phyloP scores from a whole-genome alignment of 768 basidiomycete species.

The Serendipita sp. region DNA sequence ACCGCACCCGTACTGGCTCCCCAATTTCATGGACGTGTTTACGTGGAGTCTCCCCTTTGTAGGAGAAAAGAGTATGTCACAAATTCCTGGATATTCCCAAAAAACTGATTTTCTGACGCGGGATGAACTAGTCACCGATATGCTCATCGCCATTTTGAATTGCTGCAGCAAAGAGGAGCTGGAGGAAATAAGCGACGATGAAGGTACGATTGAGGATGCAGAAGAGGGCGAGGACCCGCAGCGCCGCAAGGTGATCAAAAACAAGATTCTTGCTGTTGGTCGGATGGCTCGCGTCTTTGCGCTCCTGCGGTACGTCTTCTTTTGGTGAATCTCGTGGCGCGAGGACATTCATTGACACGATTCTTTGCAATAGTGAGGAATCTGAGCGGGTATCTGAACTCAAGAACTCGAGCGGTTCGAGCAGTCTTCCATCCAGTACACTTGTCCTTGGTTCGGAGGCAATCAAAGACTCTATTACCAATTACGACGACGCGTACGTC shows the following conservation, averaged over 20 bases:
- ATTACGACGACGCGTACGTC: constrained; percentile 91
- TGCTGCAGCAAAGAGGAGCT: constrained; percentile 95
- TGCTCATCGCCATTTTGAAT: constrained; percentile 92
- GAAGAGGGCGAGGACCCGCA: constrained; percentile 28
- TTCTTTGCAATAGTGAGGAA: constrained; percentile 53
- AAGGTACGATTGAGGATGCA: constrained; percentile 22
- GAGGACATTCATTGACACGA: not conserved
- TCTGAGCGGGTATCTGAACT: constrained; percentile 95
- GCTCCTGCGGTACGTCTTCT: constrained; percentile 58
- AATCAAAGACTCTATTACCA: constrained; percentile 84
- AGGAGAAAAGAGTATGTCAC: constrained; percentile 75
- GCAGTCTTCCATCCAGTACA: constrained; percentile 64
- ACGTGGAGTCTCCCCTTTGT: constrained; percentile 98
- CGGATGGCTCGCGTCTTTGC: constrained; percentile 94
- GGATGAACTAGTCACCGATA: constrained; percentile 67
- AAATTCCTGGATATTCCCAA: not conserved
- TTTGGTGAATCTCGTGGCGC: not conserved
- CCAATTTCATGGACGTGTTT: constrained; percentile 99
- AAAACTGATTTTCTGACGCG: too few relatives aligned
- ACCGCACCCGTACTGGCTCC: constrained; percentile 91
- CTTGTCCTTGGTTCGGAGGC: constrained; percentile 83
- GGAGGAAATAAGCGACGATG: constrained; percentile 46
- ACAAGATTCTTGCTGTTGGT: constrained; percentile 96
- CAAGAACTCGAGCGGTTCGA: constrained; percentile 72
- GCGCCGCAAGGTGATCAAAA: constrained; percentile 85